phyloP scores from a whole-genome alignment of 2,329 filamentous ascomycete species.

The Lanzia echinophila region DNA sequence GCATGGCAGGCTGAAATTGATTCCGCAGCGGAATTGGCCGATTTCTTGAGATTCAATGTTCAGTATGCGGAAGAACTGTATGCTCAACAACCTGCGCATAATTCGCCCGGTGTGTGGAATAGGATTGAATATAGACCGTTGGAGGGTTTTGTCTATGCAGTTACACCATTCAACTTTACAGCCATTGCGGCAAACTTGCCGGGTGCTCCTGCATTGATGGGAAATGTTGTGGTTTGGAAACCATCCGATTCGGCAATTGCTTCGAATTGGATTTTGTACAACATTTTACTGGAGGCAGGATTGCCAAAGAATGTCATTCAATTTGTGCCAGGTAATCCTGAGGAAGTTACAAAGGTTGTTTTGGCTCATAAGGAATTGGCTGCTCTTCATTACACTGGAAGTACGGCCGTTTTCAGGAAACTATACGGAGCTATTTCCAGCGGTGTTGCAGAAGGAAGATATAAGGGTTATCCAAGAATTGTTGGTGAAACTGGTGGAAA shows the following conservation, averaged over 20 bases:
- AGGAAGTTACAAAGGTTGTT: conserved; percentile 71
- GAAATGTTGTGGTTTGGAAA: conserved; percentile 95
- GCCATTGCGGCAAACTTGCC: conserved; percentile 85
- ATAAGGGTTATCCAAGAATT: conserved; percentile 78
- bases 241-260: conserved; percentile 80
- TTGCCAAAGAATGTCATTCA: conserved; percentile 85
- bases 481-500: conserved; percentile 90
- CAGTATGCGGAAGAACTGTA: conserved; percentile 91
- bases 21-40: conserved; percentile 80
- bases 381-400: conserved; percentile 91
- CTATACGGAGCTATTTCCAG: conserved; percentile 81
- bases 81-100: conserved; percentile 75
- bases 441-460: conserved; percentile 74
- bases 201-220: conserved; percentile 76
- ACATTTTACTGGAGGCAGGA: conserved; percentile 85
- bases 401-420: conserved; percentile 82
- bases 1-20: conserved; percentile 98
- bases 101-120: conserved; percentile 84
- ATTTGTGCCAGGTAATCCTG: conserved; percentile 84
- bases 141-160: conserved; percentile 90
- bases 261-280: conserved; percentile 82
- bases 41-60: conserved; percentile 92
- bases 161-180: conserved; percentile 95
- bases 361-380: conserved; percentile 75
- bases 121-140: conserved; percentile 81